Base-by-base conservation (phyloP, 345 rosid species). In the Euclidium syriacum region DNA sequence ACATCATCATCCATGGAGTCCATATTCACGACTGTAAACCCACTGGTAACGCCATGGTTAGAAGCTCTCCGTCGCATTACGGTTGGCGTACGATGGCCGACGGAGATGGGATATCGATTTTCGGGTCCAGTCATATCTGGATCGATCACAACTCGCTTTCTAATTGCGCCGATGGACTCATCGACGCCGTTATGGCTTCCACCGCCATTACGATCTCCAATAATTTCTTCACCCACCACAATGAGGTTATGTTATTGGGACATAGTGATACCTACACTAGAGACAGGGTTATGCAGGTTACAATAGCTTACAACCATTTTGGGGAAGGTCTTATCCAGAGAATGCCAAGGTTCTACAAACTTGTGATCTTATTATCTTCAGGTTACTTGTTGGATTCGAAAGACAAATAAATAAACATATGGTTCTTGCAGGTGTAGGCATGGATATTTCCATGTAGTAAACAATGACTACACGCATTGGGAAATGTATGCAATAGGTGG, bases 401-500 rank as follows among this genome's bases (percentile, higher is more conserved):
- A 53, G 50, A 23, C 0, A 40, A 30, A n/a, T n/a, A n/a, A 8
- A n/a, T 19, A 9, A 55, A 24, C 53, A 3, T 42, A 38, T 11
- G 25, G n/a, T 47, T 6, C 6, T 71, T 70, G 65, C 71, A 94
- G 99, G 78, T 95, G 99, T 77, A 72, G 99, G 51, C 96, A 90
- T 56, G 99, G 99, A 23, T 95, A 90, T 72, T 90, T 95, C 78
- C 98, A 95, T 65, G 97, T 95, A 26, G 96, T 95, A 14, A 95
- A 95, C 88, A 95, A 95, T 58, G 98, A 95, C 78, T 95, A 95
- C 64, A 90, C 99, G 0, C 97, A 95, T 49, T 95, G 99, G 99
- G 94, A 78, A 72, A 95, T 95, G 99, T 90, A 95, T 79, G 99
- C 99, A 3, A 90, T 95, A 6, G 98, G 99, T 65, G 99, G 99